Base-by-base conservation (phyloP, 2,329 filamentous ascomycete species). In the Hypoxylon sp. region DNA sequence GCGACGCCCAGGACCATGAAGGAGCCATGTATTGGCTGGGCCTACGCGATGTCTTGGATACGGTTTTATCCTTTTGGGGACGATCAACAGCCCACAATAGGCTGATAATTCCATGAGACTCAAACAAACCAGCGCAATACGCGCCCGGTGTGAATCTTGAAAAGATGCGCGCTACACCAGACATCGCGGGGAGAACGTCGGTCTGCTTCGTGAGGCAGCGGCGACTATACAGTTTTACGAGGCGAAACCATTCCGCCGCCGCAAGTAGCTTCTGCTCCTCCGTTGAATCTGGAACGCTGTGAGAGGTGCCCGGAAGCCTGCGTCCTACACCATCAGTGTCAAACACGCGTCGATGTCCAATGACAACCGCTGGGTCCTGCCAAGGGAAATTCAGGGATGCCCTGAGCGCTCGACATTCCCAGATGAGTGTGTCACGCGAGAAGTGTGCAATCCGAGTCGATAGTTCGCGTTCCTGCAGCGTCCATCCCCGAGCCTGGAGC, bases 371-470 rank as follows among this genome's bases (percentile, higher is more conserved):
- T 40, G 36, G 36, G 16, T 40, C 36, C 7, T 40, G 16, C 53
- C 53, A 46, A 4, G 53, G 44, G 16, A 42, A 59, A 9, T 42
- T 42, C 3, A 59, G 18, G 11, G 56, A 51, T 11, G 56, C 56
- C 22, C 40, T 33, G 9, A 45, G 38, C 9, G 36, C 18, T 11
- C 48, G 26, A 18, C 56, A 59, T 9, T 59, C 56, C 56, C 56
- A 59, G 26, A 40, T 50, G 2, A 59, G 8, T 11, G 56, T 59
- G 5, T 46, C 56, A 2, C 38, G 14, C 1, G 48, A 52, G 38
- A 51, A 59, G n/a, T 59, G 56, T 20, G 45, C 46, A 22, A 59
- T 52, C 12, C 56, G 48, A 16, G 56, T 46, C 8, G 56, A 52
- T 4, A 59, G 56, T 5, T 59, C 56, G 1, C 56, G 45, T 46